Percentiles rank a stretch among this genome's conserved stretches.
phyloP scores from a whole-genome alignment of 495 filamentous ascomycete genomes.

The Lophiotrema nucula region DNA sequence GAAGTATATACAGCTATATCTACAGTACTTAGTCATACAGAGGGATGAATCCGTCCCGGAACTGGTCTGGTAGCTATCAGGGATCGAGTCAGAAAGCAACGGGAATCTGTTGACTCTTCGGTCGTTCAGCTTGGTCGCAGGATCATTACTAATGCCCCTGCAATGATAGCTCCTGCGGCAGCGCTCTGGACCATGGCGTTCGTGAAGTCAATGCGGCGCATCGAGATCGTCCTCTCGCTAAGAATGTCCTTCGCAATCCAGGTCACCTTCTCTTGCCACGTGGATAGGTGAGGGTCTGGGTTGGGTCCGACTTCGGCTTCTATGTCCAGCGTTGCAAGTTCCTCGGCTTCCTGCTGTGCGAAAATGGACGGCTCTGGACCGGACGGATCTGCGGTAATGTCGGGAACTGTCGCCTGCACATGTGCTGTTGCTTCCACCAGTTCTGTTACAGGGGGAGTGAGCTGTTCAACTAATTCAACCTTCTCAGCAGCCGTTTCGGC shows the following conservation, averaged over 20 bases:
- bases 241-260: constrained; percentile 50
- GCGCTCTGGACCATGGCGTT: constrained; percentile 67
- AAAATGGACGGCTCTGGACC: background rate
- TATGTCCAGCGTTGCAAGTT: constrained; percentile 11
- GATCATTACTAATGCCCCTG: constrained; percentile 59
- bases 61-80: no score
- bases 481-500: background rate
- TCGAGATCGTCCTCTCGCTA: constrained; percentile 65
- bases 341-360: background rate
- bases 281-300: background rate
- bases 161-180: constrained; percentile 66
- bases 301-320: constrained; percentile 7
- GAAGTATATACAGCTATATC: constrained; percentile 17
- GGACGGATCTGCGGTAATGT: background rate
- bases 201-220: constrained; percentile 74
- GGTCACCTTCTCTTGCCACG: constrained; percentile 14
- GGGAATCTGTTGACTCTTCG: no score
- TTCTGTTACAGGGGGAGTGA: background rate
- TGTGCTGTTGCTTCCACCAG: background rate
- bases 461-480: background rate
- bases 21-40: constrained; percentile 25
- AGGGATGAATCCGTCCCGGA: no score
- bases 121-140: constrained; percentile 51
- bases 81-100: no score
- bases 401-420: background rate